phyloP scores from a whole-genome alignment of 2,329 filamentous ascomycete species.

The Aspergillus aculeatus region DNA sequence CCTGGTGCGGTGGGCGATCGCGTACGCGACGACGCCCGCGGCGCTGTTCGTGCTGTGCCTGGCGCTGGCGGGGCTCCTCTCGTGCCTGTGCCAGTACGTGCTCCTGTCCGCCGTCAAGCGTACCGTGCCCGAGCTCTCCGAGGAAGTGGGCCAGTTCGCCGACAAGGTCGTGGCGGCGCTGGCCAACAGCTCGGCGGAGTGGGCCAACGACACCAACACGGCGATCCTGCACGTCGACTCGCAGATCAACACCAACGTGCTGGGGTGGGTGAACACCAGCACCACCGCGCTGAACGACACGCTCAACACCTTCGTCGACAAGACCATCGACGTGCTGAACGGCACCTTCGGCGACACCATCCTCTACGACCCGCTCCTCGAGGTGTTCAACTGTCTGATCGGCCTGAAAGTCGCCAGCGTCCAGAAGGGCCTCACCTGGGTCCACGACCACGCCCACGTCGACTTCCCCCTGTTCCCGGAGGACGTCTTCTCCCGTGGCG shows the following conservation, averaged over 20 bases:
- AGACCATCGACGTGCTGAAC: slow-evolving; percentile 73
- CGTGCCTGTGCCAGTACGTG: slow-evolving; percentile 78
- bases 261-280: slow-evolving; percentile 82
- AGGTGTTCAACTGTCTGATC: slow-evolving; percentile 83
- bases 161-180: slow-evolving; percentile 72
- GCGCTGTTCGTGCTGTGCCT: slow-evolving; percentile 85
- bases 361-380: slow-evolving; percentile 72
- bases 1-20: slow-evolving; percentile 76
- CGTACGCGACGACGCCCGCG: slow-evolving; percentile 80
- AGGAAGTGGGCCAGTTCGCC: slow-evolving; percentile 75
- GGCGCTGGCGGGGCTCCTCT: slow-evolving; percentile 76
- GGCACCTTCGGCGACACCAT: slow-evolving; percentile 78
- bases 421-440: slow-evolving; percentile 89
- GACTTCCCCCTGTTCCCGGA: slow-evolving; percentile 74
- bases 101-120: slow-evolving; percentile 72
- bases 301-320: slow-evolving; percentile 74
- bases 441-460: slow-evolving; percentile 81
- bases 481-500: slow-evolving; percentile 80
- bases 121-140: slow-evolving; percentile 71
- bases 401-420: slow-evolving; percentile 81
- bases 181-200: slow-evolving; percentile 69
- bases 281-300: slow-evolving; percentile 82
- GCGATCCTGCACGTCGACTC: slow-evolving; percentile 64
- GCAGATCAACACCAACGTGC: slow-evolving; percentile 78
- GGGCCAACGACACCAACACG: slow-evolving; percentile 73